Evolutionary conservation across 2,329 filamentous ascomycete species (phyloP), one percentile per base, ranked within the genome.

Genomic region (Parastagonospora avenae): DNA sequence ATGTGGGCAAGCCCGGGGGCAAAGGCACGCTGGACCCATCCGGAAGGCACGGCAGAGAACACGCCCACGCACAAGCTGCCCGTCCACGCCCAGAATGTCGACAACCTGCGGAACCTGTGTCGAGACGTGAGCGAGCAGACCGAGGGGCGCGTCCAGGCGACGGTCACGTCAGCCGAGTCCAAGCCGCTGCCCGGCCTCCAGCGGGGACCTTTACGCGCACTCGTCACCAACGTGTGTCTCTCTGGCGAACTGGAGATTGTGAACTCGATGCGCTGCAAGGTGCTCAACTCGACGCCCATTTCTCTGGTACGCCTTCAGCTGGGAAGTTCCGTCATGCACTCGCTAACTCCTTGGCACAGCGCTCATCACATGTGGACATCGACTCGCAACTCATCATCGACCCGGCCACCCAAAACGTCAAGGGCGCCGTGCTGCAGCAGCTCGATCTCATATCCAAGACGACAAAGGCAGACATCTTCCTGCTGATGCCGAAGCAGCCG

Each of bases 401-500:
- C 60, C 85, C 86, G 44, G 77, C 80, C 52, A 78, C 81, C 24
- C 82, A 85, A 54, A 85, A 87, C 38, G 81, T 96, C 53, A 86
- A 91, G 70, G 82, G 86, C 57, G 83, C 85, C 41, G 90, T 97
- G 27, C 85, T 92, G 44, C 86, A 91, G 57, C 91, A 93, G 65
- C 83, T 99, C 63, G 91, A 97, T 74, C 87, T 88, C 57, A 88
- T 96, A 67, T 90, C 94, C 9, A 84, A 82, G 60, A 95, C 89
- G 69, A 97, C 92, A 55, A 94, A 94, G 44, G 93, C 96, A 46
- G 94, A 99, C 74, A 95, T 99, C 63, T 99, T 99, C 75, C 81
- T 99, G 42, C 84, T 99, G 43, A 92, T 92, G 50, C 92, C 94
- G 4, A 96, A 95, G 75, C 83, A 92, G 58, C 87, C 89, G 27